Percentiles rank a stretch among this genome's conserved stretches.
phyloP scores from a whole-genome alignment of 169 alveolate genomes.

The Ichthyophthirius multifiliis region DNA sequence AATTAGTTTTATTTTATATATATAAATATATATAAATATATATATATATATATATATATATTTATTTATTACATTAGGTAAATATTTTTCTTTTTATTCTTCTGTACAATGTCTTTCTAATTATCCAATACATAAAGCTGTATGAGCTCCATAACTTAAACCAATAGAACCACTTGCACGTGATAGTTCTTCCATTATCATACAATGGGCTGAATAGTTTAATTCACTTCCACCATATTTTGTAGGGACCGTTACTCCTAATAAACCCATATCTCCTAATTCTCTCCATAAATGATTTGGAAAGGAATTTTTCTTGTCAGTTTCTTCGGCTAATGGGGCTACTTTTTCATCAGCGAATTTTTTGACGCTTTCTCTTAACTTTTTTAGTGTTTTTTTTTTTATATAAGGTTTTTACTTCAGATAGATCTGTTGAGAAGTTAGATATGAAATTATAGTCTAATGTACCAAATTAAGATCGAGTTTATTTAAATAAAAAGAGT shows the following conservation, averaged over 20 bases:
- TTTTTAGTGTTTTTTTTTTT: background rate
- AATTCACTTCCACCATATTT: slow-evolving; percentile 83
- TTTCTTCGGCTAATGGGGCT: slow-evolving; percentile 70
- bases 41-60: background rate
- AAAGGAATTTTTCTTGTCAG: slow-evolving; percentile 59
- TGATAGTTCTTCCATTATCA: slow-evolving; percentile 77
- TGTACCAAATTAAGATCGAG: no score
- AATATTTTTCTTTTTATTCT: slow-evolving; percentile 66
- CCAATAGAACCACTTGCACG: slow-evolving; percentile 83
- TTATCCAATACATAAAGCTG: slow-evolving; percentile 79
- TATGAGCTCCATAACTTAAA: slow-evolving; percentile 79
- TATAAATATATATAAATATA: no score
- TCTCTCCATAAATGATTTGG: slow-evolving; percentile 68
- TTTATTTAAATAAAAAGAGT: no score
- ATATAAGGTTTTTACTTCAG: background rate
- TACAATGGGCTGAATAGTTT: slow-evolving; percentile 74
- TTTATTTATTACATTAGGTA: slow-evolving; percentile 58
- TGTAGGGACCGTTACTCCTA: slow-evolving; percentile 80
- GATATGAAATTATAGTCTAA: no score
- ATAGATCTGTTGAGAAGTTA: background rate
- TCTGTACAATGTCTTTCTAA: slow-evolving; percentile 65
- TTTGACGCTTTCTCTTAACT: slow-evolving; percentile 20
- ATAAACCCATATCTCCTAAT: slow-evolving; percentile 77
- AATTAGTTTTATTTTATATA: background rate
- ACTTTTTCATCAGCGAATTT: slow-evolving; percentile 38